A percentile compares a stretch with the other conserved stretches of the same genome.
Conservation (phyloP, 495 filamentous ascomycete species). For the Physcia stellaris region DNA sequence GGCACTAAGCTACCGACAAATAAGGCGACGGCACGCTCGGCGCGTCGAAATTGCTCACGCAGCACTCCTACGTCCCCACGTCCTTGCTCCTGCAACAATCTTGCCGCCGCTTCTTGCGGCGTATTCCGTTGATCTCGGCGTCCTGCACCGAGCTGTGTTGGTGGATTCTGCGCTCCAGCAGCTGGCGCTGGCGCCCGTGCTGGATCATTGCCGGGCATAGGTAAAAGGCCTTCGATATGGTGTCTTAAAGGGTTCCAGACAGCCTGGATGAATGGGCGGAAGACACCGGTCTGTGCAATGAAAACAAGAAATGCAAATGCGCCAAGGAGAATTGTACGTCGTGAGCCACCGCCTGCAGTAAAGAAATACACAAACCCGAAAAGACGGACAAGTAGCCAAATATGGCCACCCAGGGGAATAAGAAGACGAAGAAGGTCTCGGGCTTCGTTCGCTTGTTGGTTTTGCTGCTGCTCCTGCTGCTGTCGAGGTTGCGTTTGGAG, state of each 20-base stretch:
- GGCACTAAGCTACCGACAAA: slow-evolving; percentile 78
- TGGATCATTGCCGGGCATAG: slow-evolving; percentile 28
- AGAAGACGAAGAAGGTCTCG: slow-evolving; percentile 16
- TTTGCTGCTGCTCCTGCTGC: slow-evolving; percentile 12
- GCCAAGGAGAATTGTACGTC: slow-evolving; percentile 51
- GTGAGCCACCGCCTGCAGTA: slow-evolving; percentile 58
- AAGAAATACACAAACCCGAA: slow-evolving; percentile 70
- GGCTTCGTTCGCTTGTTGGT: slow-evolving; percentile 11
- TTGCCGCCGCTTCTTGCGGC: slow-evolving; percentile 38
- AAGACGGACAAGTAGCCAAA: slow-evolving; percentile 71
- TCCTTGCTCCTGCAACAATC: slow-evolving; percentile 38
- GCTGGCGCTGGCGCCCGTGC: slow-evolving; percentile 8
- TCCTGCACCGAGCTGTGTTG: slow-evolving; percentile 5
- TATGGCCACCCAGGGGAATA: slow-evolving; percentile 23
- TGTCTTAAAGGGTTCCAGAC: slow-evolving; percentile 49
- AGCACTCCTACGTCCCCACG: slow-evolving; percentile 37
- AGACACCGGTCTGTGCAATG: slow-evolving; percentile 49
- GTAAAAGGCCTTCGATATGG: slow-evolving; percentile 61
- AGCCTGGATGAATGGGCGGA: slow-evolving; percentile 41
- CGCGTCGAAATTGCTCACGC: slow-evolving; percentile 40
- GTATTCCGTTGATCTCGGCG: slow-evolving; percentile 22
- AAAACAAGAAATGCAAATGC: slow-evolving; percentile 44
- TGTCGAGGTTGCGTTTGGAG: slow-evolving; percentile 11
- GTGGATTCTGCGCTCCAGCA: slow-evolving; percentile 5
- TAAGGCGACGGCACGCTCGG: slow-evolving; percentile 64